Percentiles rank a stretch among this genome's conserved stretches.
phyloP scores from a whole-genome alignment of 2,329 filamentous ascomycete genomes.

The Verruconis gallopava region DNA sequence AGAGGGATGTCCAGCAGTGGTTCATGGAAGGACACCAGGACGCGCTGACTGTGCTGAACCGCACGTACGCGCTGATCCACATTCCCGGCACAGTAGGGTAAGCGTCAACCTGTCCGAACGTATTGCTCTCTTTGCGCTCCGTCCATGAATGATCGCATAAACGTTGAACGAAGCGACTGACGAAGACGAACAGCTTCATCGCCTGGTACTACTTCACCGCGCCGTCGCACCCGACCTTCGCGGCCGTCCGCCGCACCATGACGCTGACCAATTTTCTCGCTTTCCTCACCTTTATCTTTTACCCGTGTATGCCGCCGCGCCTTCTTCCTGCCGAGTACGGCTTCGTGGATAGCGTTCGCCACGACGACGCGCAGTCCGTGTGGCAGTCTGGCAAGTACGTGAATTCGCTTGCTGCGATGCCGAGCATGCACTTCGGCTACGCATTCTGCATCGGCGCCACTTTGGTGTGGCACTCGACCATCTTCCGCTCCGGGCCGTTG shows the following conservation, averaged over 20 bases:
- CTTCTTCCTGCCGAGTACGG: constrained; percentile 32
- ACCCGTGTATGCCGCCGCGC: constrained; percentile 40
- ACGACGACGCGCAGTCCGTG: constrained; percentile 33
- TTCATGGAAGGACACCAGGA: constrained; percentile 42
- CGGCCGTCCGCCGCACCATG: constrained; percentile 32
- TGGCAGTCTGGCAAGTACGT: constrained; percentile 35
- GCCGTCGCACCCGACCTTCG: constrained; percentile 33
- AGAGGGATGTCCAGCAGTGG: constrained; percentile 42
- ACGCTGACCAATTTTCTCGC: constrained; percentile 41
- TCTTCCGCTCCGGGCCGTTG: constrained; percentile 26
- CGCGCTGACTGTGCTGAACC: constrained; percentile 43
- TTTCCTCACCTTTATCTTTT: constrained; percentile 39
- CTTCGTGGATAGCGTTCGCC: constrained; percentile 34
- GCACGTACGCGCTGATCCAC: constrained; percentile 46
- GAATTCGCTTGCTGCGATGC: constrained; percentile 34
- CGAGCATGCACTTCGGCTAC: constrained; percentile 43
- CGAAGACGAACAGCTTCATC: constrained; percentile 37
- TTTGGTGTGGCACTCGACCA: constrained; percentile 39
- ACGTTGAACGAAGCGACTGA: not conserved
- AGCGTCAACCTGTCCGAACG: constrained; percentile 18
- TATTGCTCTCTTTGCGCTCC: constrained; percentile 17
- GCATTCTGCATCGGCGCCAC: constrained; percentile 40
- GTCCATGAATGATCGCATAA: constrained; percentile 7
- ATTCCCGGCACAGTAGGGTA: constrained; percentile 48
- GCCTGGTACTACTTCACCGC: constrained; percentile 52